Evolutionary conservation across 2,329 filamentous ascomycete species (phyloP), one percentile per base, ranked within the genome.

Genomic region (Xenosphaeropsis pyriputrescens): DNA sequence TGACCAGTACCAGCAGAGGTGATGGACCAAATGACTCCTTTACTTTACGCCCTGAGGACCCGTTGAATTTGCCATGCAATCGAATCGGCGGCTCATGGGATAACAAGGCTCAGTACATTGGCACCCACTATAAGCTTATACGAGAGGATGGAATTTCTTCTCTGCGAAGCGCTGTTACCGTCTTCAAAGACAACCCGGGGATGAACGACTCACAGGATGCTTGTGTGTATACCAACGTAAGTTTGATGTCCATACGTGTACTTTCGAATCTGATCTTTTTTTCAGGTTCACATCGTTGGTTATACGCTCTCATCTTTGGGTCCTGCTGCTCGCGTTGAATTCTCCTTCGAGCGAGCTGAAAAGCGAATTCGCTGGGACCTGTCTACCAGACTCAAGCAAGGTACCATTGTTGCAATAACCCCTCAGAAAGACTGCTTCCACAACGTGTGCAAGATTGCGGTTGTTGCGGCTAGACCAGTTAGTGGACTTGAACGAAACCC

Each of bases 71-170:
- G 0, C 57, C 62, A 0, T 48, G 60, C 0, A 85, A 85, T 47
- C 60, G 60, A 6, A 60, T 76, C 15, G 44, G 68, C 1, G 63
- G 64, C 0, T 61, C 75, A 0, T 89, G 78, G 64, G 44, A 57
- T 0, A 72, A 64, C 4, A 78, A 72, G 34, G 65, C 74, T 1
- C 62, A 67, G 0, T 94, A 93, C 41, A 62, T 94, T 0, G 62
- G 72, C 22, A 69, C 74, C 0, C 83, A 93, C 36, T 93, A 91
- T 51, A 64, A 74, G 3, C 68, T 94, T 2, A 64, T 85, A 6
- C 70, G 86, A 2, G 81, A 85, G 50, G 85, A 94, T 51, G 72
- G 75, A 0, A 62, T 83, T 3, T 70, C 79, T 11, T 69, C 77
- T 1, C 63, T 94, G 0, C 70, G 85, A 6, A 67, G 74, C 43